These are phyloP conservation scores for Fusarium armeniacum DNA, from an alignment of 2,329 filamentous ascomycete species.

Conservation along the genomic window DNA sequence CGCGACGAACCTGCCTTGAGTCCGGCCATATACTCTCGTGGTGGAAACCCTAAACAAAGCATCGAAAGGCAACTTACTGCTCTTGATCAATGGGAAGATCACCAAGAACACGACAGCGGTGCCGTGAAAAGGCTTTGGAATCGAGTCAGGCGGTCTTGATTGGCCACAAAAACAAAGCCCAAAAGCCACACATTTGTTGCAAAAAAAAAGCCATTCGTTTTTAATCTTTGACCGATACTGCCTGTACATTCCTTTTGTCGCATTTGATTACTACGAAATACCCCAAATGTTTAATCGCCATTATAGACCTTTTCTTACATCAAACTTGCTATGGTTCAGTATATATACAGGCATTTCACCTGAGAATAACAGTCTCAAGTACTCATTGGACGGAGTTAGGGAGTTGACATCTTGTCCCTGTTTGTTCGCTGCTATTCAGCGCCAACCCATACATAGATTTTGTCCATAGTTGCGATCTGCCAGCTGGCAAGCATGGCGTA, in stretches of 20 bases:
- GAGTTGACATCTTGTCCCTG: conserved; percentile 29
- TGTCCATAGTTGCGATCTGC: conserved; percentile 26
- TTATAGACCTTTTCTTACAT: conserved; percentile 27
- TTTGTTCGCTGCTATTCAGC: conserved; percentile 9
- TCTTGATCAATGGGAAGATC: conserved; percentile 63
- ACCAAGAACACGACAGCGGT: conserved; percentile 59
- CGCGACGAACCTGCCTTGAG: conserved; percentile 53
- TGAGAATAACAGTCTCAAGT: conserved; percentile 30
- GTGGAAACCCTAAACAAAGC: conserved; percentile 63
- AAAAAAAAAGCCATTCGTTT: conserved; percentile 10
- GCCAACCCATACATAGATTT: conserved; percentile 10
- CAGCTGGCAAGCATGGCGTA: conserved; percentile 25
- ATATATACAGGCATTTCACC: conserved; percentile 24
- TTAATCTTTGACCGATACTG: conserved; percentile 3
- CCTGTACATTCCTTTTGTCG: conserved; percentile 17
- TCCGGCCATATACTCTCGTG: conserved; percentile 48
- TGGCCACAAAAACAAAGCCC: neutral
- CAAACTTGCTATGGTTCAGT: conserved; percentile 15
- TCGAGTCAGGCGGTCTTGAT: conserved; percentile 64
- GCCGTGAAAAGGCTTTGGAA: conserved; percentile 76
- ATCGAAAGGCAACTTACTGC: conserved; percentile 68
- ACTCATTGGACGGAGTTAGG: conserved; percentile 44
- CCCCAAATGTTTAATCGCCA: conserved; percentile 43
- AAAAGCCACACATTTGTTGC: neutral
- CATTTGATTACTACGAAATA: conserved; percentile 42